These are phyloP conservation scores for Aureobasidium sp. DNA, from an alignment of 2,329 filamentous ascomycete species.

Conservation along the genomic window DNA sequence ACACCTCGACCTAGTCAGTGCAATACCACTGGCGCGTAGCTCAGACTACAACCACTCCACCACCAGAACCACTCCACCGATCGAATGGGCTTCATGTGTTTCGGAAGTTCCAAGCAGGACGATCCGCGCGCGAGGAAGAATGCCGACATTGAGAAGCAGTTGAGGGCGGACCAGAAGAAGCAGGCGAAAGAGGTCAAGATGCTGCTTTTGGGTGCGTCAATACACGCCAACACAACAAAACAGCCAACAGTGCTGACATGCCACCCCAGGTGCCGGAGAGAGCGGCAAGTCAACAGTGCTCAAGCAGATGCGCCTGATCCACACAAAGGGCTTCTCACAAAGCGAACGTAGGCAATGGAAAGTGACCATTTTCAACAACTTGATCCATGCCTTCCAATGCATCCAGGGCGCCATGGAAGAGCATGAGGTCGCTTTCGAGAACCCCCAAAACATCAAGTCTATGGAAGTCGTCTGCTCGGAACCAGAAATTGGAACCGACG, in stretches of 20 bases:
- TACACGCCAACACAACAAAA: not conserved
- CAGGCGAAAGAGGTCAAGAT: conserved; percentile 88
- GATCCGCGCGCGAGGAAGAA: conserved; percentile 43
- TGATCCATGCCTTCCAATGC: conserved; percentile 85
- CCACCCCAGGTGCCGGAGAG: conserved; percentile 72
- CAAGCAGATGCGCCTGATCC: conserved; percentile 99
- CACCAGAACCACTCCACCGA: not conserved
- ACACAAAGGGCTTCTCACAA: conserved; percentile 83
- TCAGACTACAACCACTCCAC: not conserved
- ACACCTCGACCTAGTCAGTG: not conserved
- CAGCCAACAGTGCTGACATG: conserved; percentile 24
- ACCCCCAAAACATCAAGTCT: conserved; percentile 69
- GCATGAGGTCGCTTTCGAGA: conserved; percentile 70
- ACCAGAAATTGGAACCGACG: conserved; percentile 74
- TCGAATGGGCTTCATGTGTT: conserved; percentile 41
- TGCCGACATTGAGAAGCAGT: conserved; percentile 74
- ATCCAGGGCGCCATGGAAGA: conserved; percentile 88
- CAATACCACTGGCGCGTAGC: not conserved
- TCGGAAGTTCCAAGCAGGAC: conserved; percentile 41
- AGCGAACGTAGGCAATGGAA: conserved; percentile 90
- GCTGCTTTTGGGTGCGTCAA: conserved; percentile 67
- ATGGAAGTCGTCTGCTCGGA: conserved; percentile 72
- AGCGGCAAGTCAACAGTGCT: conserved; percentile 94
- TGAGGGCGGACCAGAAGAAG: conserved; percentile 82
- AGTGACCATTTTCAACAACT: conserved; percentile 90